Evolutionary conservation across 176 grass and related monocot species (phyloP), one percentile per base, ranked within the genome.

Genomic region (Hordeum marinum): DNA sequence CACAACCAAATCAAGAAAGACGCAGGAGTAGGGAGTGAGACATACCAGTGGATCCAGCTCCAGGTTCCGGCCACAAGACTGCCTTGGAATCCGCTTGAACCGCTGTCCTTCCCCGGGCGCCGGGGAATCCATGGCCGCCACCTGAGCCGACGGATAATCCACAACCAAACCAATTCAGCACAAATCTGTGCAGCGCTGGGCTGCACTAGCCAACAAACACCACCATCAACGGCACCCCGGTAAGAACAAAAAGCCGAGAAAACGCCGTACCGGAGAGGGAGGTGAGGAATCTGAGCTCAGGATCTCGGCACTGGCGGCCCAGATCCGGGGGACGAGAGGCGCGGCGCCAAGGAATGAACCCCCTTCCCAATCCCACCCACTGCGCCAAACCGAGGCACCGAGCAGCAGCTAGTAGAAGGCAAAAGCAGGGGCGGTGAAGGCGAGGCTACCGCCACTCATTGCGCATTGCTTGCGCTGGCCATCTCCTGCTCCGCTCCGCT

Each of bases 21-120:
- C 57, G 13, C 27, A 25, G 39, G 67, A 62, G 11, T 24, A 81
- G 29, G 27, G 18, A 76, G 64, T 6, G 39, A 68, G 41, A 83
- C 88, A 27, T 91, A 95, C 95, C 89, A 93, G 75, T 75, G 93
- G 93, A 91, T 95, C 87, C 74, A 90, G 85, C 55, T 95, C 91
- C 60, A 82, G 78, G 65, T 85, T 89, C 84, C 83, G 87, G 68
- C 71, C 82, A 46, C 83, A 92, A 11, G 88, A 66, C 79, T 89
- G 91, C 80, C 85, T 85, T 79, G 89, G 89, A 84, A 93, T 89
- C 79, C 87, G 82, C 85, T 82, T 95, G 87, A 98, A 98, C 72
- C 95, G 85, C 72, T 90, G 93, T 23, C 93, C 91, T 83, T 91
- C 90, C 18, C 85, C 84, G 10, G 68, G 80, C 45, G 74, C 90